phyloP scores from a whole-genome alignment of 495 filamentous ascomycete species.

The Hypoxylon lienhwacheense region DNA sequence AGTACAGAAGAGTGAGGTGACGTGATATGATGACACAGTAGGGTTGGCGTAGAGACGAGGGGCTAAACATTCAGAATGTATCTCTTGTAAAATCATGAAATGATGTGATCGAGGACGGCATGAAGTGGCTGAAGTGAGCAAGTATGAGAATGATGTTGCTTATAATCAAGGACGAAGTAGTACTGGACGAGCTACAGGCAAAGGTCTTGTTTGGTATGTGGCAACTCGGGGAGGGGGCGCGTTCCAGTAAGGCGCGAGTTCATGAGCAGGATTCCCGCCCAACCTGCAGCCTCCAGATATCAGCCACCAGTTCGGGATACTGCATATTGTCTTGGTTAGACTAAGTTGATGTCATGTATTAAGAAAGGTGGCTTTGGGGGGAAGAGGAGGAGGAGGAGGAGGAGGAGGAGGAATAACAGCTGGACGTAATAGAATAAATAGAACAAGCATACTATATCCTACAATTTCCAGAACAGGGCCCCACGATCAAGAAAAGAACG shows the following conservation, averaged over 20 bases:
- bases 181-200: slow-evolving; percentile 8
- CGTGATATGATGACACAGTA: slow-evolving; percentile 20
- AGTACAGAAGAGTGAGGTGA: not conserved
- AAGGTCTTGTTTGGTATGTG: slow-evolving; percentile 13
- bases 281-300: slow-evolving; percentile 15
- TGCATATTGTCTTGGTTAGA: slow-evolving; percentile 21
- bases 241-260: slow-evolving; percentile 19
- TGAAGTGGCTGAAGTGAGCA: slow-evolving; percentile 3
- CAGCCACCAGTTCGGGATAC: slow-evolving; percentile 18
- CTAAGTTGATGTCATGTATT: slow-evolving; percentile 1
- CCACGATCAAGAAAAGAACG: too few relatives aligned
- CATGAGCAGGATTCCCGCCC: slow-evolving; percentile 20
- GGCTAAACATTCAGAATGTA: slow-evolving; percentile 9
- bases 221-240: slow-evolving; percentile 22
- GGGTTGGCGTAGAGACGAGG: slow-evolving; percentile 23
- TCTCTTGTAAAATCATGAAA: slow-evolving; percentile 25
- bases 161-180: slow-evolving; percentile 15
- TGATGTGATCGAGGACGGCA: slow-evolving; percentile 6
- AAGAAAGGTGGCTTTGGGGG: slow-evolving; percentile 3
- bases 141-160: slow-evolving; percentile 14
- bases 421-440: too few relatives aligned
- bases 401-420: too few relatives aligned
- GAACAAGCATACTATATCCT: too few relatives aligned
- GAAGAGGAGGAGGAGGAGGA: too few relatives aligned
- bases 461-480: too few relatives aligned